A percentile compares a stretch with the other conserved stretches of the same genome.
phyloP scores from a whole-genome alignment of 164 flowering plant species.

The Berberis thunbergii region DNA sequence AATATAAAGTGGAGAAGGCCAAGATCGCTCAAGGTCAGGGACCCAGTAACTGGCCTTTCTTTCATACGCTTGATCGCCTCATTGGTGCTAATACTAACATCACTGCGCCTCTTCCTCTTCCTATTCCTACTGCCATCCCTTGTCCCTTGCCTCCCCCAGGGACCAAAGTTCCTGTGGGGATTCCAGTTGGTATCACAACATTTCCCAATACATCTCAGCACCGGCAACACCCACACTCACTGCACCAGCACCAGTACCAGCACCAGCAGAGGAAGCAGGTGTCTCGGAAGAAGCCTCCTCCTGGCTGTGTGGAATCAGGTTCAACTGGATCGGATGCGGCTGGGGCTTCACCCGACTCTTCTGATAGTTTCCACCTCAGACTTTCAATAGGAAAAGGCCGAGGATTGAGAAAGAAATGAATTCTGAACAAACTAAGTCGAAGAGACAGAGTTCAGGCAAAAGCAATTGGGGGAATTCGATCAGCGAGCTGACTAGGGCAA shows the following conservation, averaged over 20 bases:
- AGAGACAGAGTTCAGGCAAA: neutral
- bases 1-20: constrained; percentile 70
- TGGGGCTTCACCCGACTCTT: constrained; percentile 32
- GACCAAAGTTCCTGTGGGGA: constrained; percentile 30
- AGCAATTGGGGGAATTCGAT: constrained; percentile 37
- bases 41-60: constrained; percentile 58
- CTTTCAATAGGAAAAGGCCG: constrained; percentile 21
- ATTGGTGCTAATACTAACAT: constrained; percentile 39
- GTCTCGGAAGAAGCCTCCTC: neutral
- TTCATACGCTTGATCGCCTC: constrained; percentile 40
- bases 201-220: constrained; percentile 7
- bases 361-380: constrained; percentile 44
- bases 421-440: neutral
- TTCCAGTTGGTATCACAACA: constrained; percentile 34
- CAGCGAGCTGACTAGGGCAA: constrained; percentile 53
- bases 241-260: neutral
- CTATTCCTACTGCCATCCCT: neutral
- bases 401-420: constrained; percentile 14
- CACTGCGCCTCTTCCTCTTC: neutral
- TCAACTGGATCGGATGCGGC: constrained; percentile 17
- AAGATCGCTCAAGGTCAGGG: constrained; percentile 41
- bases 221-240: neutral
- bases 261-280: constrained; percentile 8
- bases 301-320: constrained; percentile 11
- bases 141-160: constrained; percentile 1